Evolutionary conservation across 768 basidiomycete species (phyloP).

Genomic region (Tubosaeta sp.): DNA sequence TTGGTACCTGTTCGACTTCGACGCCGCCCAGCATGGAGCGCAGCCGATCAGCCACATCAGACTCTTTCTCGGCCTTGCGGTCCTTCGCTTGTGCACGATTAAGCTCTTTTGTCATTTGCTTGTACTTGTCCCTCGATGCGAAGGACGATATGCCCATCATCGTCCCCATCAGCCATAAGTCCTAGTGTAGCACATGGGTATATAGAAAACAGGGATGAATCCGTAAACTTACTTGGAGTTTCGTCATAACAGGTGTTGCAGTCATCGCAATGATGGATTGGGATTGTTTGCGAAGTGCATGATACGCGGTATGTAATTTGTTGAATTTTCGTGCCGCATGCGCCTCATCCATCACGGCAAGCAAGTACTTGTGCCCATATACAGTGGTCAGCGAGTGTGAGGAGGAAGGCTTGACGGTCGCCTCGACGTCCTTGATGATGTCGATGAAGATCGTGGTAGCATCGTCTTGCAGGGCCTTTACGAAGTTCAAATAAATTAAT

Average conservation of each 20-base stretch:
- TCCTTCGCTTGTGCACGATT: not conserved
- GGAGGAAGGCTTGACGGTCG: too few relatives aligned
- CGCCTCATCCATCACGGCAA: constrained; percentile 2
- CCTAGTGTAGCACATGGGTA: not conserved
- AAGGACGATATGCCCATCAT: not conserved
- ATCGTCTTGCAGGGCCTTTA: too few relatives aligned
- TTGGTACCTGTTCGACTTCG: too few relatives aligned
- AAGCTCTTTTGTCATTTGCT: not conserved
- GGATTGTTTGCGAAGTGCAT: not conserved
- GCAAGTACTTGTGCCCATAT: not conserved
- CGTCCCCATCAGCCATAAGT: constrained; percentile 5
- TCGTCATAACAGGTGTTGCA: constrained; percentile 1
- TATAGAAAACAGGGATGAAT: too few relatives aligned
- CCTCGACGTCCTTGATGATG: not conserved
- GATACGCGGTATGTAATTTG: not conserved
- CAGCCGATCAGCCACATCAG: not conserved
- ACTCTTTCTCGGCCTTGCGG: not conserved
- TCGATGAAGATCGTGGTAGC: not conserved
- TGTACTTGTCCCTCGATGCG: rapidly evolving
- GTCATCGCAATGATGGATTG: not conserved
- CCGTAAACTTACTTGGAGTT: constrained; percentile 3
- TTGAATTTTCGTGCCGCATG: constrained; percentile 2
- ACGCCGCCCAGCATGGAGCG: too few relatives aligned
- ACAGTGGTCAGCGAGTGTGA: too few relatives aligned
- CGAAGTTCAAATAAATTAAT: too few relatives aligned